A percentile compares a stretch with the other conserved stretches of the same genome.
Conservation (phyloP, 164 flowering plant genomes). For the Cinnamomum chago region DNA sequence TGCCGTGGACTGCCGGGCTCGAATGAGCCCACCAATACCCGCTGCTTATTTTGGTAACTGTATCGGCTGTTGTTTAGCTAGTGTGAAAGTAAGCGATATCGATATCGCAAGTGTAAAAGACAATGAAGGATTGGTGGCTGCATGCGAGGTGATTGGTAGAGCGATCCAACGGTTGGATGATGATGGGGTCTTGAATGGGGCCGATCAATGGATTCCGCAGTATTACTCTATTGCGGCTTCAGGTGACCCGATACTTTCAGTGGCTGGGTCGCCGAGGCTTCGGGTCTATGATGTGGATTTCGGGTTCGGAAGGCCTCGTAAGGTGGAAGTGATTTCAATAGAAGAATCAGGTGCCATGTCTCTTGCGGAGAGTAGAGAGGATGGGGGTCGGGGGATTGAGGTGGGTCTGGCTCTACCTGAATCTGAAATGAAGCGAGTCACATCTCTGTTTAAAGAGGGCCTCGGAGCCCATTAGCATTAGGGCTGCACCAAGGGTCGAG, state of each 20-base stretch:
- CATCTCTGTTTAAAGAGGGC: conserved; percentile 19
- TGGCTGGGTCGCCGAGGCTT: conserved; percentile 40
- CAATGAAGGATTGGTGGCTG: conserved; percentile 21
- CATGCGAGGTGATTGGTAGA: conserved; percentile 21
- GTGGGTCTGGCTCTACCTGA: conserved; percentile 19
- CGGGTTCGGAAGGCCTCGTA: conserved; percentile 43
- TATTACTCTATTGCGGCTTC: neutral
- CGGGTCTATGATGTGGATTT: conserved; percentile 35
- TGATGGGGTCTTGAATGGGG: conserved; percentile 4
- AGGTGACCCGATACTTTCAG: conserved; percentile 3
- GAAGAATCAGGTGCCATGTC: conserved; percentile 23
- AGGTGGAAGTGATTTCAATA: conserved; percentile 28
- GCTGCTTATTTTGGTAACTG: conserved; percentile 34
- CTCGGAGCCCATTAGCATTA: neutral
- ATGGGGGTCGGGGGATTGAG: conserved; percentile 31
- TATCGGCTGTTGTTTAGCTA: neutral
- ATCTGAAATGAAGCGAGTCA: conserved; percentile 27
- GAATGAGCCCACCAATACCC: conserved; percentile 23
- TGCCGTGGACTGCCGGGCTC: conserved; percentile 21
- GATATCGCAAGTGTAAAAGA: neutral
- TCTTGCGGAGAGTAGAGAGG: conserved; percentile 31
- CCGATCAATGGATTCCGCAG: neutral
- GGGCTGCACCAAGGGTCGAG: too few relatives aligned
- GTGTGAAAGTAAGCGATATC: conserved; percentile 3
- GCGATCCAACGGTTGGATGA: conserved; percentile 5